Base-by-base conservation (phyloP, 2,329 filamentous ascomycete species). In the Sporothrix variecibatus region DNA sequence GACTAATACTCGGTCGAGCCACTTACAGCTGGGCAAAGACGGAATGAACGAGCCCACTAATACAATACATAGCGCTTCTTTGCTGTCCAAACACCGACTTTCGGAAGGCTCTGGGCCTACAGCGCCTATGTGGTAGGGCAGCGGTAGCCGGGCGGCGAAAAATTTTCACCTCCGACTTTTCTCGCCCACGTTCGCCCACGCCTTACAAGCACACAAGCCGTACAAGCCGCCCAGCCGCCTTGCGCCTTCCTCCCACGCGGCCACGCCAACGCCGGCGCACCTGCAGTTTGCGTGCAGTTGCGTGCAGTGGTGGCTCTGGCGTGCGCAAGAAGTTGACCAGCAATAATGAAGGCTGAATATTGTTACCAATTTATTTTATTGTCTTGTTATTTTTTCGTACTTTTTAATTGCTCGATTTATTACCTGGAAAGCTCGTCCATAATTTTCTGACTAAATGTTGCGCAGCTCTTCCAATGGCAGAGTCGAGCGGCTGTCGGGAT, bases 51-150 rank as follows among this genome's bases (percentile, higher is more conserved):
- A 34, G 43, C n/a, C 49, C 68, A 71, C 68, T 71, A 60, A 71
- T 58, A 60, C 49, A n/a, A 28, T 28, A 68, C 17, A 53, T 40
- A 56, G 67, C 67, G 68, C 51, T 31, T 58, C 17, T 20, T 6
- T 17, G 56, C 40, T 20, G n/a, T 43, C 31, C 60, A 65, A 31
- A 72, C 71, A 72, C 71, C 58, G 60, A 67, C 60, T 43, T 56
- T 67, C 71, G 58, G 71, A 65, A 51, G 71, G 71, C 58, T 71
- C 43, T 72, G 71, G 64, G 23, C 43, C 43, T 69, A 34, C 70
- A 51, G 56, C 7, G 58, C 46, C 58, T 7, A 34, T 4, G 8
- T 34, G 34, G 8, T 8, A 12, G 7, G 40, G n/a, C 28, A 43
- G 46, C 20, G 31, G 31, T 46, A 49, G 58, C 71, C 26, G 46